These are phyloP conservation scores for Mucor lusitanicus DNA, from an alignment of 371 early-diverging fungal genomes.

Conservation along the genomic window DNA sequence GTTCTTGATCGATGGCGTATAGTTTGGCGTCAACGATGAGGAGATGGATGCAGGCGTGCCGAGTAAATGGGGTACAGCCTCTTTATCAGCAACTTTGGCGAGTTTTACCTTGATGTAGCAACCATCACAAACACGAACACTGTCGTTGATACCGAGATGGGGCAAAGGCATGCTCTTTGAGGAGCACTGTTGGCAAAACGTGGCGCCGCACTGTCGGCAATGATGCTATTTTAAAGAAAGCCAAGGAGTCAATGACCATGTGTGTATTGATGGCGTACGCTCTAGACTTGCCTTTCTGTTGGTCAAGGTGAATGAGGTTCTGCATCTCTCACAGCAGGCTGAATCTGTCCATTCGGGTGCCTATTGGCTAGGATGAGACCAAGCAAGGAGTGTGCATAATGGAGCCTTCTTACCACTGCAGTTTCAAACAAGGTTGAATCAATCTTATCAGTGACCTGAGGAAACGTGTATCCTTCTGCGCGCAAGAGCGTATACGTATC, in stretches of 20 bases:
- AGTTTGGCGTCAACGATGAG: constrained; percentile 14
- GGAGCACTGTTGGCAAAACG: constrained; percentile 91
- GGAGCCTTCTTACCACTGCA: constrained; percentile 53
- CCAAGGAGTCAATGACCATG: background rate
- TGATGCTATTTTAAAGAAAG: constrained; percentile 67
- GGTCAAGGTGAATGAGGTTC: constrained; percentile 86
- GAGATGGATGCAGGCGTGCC: constrained; percentile 19
- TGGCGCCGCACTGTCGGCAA: constrained; percentile 94
- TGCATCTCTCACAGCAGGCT: constrained; percentile 89
- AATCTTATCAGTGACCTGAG: constrained; percentile 50
- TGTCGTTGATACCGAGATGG: constrained; percentile 82
- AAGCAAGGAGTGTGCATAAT: background rate
- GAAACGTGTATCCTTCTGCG: constrained; percentile 66
- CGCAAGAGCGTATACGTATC: constrained; percentile 79
- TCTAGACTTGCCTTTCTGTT: constrained; percentile 75
- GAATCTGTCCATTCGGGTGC: constrained; percentile 97
- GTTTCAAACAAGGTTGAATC: constrained; percentile 71
- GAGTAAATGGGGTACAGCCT: constrained; percentile 12
- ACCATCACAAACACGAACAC: constrained; percentile 92
- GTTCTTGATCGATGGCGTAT: constrained; percentile 16
- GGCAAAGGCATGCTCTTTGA: constrained; percentile 82
- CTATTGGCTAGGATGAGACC: constrained; percentile 30
- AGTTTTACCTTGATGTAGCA: constrained; percentile 77
- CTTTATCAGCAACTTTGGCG: constrained; percentile 31
- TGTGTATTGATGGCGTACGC: background rate